Base-by-base conservation (phyloP, 208 protist species). In the Lotmaria passim region DNA sequence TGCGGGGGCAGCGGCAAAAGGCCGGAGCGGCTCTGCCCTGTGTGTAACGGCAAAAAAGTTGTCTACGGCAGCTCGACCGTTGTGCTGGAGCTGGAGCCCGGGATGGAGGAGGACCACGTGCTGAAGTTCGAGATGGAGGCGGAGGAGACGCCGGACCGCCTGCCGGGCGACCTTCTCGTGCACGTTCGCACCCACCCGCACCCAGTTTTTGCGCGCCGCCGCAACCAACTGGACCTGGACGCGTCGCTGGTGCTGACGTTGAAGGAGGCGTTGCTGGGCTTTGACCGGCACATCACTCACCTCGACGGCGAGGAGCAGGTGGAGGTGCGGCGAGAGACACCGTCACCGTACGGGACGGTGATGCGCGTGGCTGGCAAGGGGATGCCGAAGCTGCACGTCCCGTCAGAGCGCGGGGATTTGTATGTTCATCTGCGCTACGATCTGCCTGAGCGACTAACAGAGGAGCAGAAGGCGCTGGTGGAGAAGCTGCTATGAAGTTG, bases 301-400 rank as follows among this genome's bases (percentile, higher is more conserved):
- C 68, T 98, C 7, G 97, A 98, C 50, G 92, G 87, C 7, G 73
- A 69, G 12, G 73, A 82, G 58, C 70, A 91, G 44, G 67, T 84
- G 14, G 19, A 85, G 2, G 79, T 93, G 55, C 26, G 33, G 33
- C 58, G 57, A 2, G 55, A 39, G 0, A 69, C 46, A 14, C 57
- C 93, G 23, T 94, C 90, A 19, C 83, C 76, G 39, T 87, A 87
- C 39, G 87, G 82, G n/a, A 81, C 79, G 19, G 87, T 93, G 53
- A 14, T 97, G 39, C 81, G 75, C 28, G 19, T 97, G 1, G 24
- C 34, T 10, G 93, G 94, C 15, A 92, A 97, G 74, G 97, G 97
- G n/a, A 98, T 98, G 93, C 96, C 97, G 11, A 74, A 84, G 47
- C 82, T 95, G 47, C 62, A 94, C 61, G 76, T 93, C 31, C 83